Conservation (phyloP, 1,284 basidiomycete species). For the Phellopilus nigrolimitatus region DNA sequence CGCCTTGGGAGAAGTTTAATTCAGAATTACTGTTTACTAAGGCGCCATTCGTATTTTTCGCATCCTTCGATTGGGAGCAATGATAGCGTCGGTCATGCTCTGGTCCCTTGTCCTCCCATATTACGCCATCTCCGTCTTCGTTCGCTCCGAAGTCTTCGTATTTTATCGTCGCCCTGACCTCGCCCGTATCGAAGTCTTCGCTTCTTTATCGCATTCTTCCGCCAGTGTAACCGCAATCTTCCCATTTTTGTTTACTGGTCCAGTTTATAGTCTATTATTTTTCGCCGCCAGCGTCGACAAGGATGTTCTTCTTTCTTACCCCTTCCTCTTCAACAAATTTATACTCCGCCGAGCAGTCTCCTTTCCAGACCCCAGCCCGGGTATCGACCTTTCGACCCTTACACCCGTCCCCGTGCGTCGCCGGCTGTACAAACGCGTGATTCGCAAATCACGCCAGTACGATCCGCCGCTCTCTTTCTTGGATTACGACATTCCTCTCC, state of each 20-base stretch:
- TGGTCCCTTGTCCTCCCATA: not conserved
- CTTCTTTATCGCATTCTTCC: not conserved
- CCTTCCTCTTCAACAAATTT: constrained; percentile 4
- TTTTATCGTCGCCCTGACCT: constrained; percentile 1
- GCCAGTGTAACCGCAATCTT: not conserved
- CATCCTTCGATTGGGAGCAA: not conserved
- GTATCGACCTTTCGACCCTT: constrained; percentile 9
- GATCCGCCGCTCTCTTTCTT: constrained; percentile 1
- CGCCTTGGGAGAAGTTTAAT: constrained; percentile 2
- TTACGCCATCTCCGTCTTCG: constrained; percentile 1
- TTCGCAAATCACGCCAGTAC: constrained; percentile 3
- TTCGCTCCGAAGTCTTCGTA: not conserved
- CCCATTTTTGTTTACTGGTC: constrained; percentile 10
- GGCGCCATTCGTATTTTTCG: too few relatives aligned
- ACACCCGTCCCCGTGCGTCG: constrained; percentile 5
- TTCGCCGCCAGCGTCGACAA: constrained; percentile 10
- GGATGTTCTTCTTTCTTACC: constrained; percentile 3
- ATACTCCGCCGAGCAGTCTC: not conserved
- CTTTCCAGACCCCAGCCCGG: constrained; percentile 5
- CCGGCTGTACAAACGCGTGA: not conserved
- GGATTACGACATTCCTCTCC: constrained; percentile 12
- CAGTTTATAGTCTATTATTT: constrained; percentile 9
- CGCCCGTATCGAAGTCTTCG: constrained; percentile 8
- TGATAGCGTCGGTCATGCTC: constrained; percentile 3
- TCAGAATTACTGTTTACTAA: not conserved